These are phyloP conservation scores for Colletotrichum costaricense DNA, from an alignment of 2,329 filamentous ascomycete species.

Conservation along the genomic window DNA sequence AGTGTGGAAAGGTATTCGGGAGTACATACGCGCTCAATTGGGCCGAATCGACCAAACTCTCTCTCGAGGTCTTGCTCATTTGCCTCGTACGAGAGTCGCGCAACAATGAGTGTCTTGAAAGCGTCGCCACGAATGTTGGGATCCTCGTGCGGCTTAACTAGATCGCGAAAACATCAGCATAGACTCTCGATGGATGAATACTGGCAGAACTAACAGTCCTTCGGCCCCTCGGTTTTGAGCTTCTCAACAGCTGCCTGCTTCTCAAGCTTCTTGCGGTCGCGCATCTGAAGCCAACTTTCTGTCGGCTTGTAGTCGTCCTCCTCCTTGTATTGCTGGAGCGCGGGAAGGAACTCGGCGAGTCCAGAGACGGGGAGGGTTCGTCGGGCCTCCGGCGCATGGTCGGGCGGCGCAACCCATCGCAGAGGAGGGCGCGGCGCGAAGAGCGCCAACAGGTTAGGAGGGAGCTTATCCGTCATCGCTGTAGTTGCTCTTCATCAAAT, in stretches of 20 bases:
- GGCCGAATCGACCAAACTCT: slow-evolving; percentile 93
- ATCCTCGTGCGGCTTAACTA: slow-evolving; percentile 86
- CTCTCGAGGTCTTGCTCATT: slow-evolving; percentile 91
- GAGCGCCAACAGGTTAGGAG: slow-evolving; percentile 89
- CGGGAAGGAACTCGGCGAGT: slow-evolving; percentile 79
- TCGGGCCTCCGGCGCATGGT: slow-evolving; percentile 85
- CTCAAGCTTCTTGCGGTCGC: slow-evolving; percentile 85
- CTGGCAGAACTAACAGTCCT: slow-evolving; percentile 55
- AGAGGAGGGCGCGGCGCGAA: slow-evolving; percentile 95
- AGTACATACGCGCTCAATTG: slow-evolving; percentile 84
- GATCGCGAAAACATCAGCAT: slow-evolving; percentile 34
- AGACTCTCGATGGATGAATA: slow-evolving; percentile 1
- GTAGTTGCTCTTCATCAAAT: slow-evolving; percentile 18
- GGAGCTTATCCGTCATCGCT: slow-evolving; percentile 95
- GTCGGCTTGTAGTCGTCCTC: slow-evolving; percentile 82
- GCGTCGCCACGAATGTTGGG: slow-evolving; percentile 91
- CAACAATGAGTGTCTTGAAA: slow-evolving; percentile 94
- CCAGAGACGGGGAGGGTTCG: slow-evolving; percentile 79
- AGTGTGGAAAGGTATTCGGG: slow-evolving; percentile 17
- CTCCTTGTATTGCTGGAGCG: slow-evolving; percentile 81
- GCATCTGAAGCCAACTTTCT: slow-evolving; percentile 91
- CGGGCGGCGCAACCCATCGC: slow-evolving; percentile 86
- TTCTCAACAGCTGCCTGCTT: slow-evolving; percentile 77
- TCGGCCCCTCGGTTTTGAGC: slow-evolving; percentile 69
- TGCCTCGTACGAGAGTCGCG: slow-evolving; percentile 88